Base-by-base conservation (phyloP, 768 basidiomycete genomes). In the Coprinopsis cinerea region DNA sequence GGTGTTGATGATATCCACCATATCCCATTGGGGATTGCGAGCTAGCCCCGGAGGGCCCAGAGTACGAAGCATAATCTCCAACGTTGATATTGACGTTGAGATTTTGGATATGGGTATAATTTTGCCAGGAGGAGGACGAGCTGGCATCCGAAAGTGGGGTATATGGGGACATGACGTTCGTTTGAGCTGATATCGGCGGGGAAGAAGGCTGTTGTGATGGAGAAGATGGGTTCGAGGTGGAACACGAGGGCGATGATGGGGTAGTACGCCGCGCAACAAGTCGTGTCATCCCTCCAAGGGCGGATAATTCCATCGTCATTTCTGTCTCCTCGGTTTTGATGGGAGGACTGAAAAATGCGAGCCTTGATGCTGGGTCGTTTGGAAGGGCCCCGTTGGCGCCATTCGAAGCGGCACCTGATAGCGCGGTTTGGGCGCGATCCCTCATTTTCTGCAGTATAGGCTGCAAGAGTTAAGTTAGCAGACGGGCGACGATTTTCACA, bases 251-350 rank as follows among this genome's bases (percentile, higher is more conserved):
- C 0, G 78, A 72, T 7, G 72, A 67, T 4, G 69, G 67, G 17
- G 74, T 70, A 17, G 73, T 64, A 53, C 76, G 73, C 13, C 78
- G 70, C 0, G 81, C 64, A 0, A 86, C 77, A 1, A 85, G 72
- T 18, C 82, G 74, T 7, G 82, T 83, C 66, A 77, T 77, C 2
- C 84, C 83, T 20, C 81, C 78, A 10, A 85, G 72, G 1, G 75
- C 76, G 4, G 78, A 74, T 32, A 84, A 59, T 49, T 82, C 83
- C 20, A 37, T 40, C 15, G 49, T 26, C 23, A 34, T 28, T 32
- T 52, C 51, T 14, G 36, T 34, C 32, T 83, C 73, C 57, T 84
- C 83, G 47, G 71, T 74, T 60, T 84, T 83, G 52, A 81, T 65
- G 15, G 63, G 70, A 4, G 73, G 63, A 43, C 67, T 62, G 55